A percentile compares a stretch with the other conserved stretches of the same genome.
Conservation (phyloP, 768 basidiomycete genomes). For the Lentinula boryana region DNA sequence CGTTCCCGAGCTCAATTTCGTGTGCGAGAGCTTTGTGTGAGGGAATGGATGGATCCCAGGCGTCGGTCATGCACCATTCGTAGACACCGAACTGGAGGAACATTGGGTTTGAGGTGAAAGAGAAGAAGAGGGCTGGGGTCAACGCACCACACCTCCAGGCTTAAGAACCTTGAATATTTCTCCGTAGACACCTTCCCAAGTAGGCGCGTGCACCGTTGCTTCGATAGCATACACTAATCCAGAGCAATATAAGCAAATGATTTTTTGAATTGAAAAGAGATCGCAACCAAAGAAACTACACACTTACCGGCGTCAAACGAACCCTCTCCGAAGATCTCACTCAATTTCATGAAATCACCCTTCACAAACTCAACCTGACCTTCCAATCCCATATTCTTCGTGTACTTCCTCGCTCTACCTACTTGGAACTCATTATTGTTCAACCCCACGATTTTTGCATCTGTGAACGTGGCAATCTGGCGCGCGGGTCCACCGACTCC, state of each 20-base stretch:
- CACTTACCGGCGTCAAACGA: slow-evolving; percentile 88
- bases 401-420: slow-evolving; percentile 78
- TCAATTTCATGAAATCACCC: slow-evolving; percentile 96
- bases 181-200: slow-evolving; percentile 92
- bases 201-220: slow-evolving; percentile 94
- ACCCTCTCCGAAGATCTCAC: slow-evolving; percentile 86
- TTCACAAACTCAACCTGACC: slow-evolving; percentile 77
- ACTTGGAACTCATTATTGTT: slow-evolving; percentile 98
- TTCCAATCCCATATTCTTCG: slow-evolving; percentile 67
- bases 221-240: slow-evolving; percentile 90
- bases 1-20: slow-evolving; percentile 89
- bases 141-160: slow-evolving; percentile 86
- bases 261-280: neutral
- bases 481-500: slow-evolving; percentile 97
- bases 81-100: slow-evolving; percentile 84
- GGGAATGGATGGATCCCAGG: slow-evolving; percentile 82
- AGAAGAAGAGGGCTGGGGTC: neutral
- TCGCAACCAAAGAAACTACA: neutral
- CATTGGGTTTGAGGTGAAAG: neutral
- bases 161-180: slow-evolving; percentile 92
- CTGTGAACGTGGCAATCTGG: slow-evolving; percentile 89
- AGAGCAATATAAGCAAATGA: slow-evolving; percentile 5
- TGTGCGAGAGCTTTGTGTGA: slow-evolving; percentile 89
- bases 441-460: slow-evolving; percentile 74
- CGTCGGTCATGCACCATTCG: slow-evolving; percentile 99